phyloP scores from a whole-genome alignment of 116 monocot species.

The Phalaenopsis hybrid region DNA sequence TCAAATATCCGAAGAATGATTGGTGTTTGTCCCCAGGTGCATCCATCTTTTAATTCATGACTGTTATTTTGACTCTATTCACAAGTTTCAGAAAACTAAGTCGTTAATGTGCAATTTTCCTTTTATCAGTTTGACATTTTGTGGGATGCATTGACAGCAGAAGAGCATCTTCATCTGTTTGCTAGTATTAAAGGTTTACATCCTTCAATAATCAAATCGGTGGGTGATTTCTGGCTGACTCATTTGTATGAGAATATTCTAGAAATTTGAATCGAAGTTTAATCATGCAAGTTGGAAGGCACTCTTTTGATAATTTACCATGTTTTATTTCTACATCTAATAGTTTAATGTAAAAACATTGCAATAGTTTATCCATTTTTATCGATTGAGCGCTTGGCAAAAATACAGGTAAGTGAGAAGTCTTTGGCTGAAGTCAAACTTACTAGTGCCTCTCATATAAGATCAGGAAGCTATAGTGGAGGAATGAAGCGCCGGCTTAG shows the following conservation, averaged over 20 bases:
- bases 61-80: neutral
- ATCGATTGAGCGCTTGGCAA: neutral
- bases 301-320: neutral
- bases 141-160: conserved; percentile 81
- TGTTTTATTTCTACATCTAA: neutral
- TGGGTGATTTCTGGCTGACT: conserved; percentile 19
- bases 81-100: neutral
- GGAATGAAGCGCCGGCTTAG: conserved; percentile 92
- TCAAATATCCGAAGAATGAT: conserved; percentile 75
- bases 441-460: conserved; percentile 43
- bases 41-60: neutral
- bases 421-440: conserved; percentile 84
- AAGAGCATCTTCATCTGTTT: conserved; percentile 76
- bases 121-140: conserved; percentile 76
- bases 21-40: conserved; percentile 91
- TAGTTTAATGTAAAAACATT: neutral
- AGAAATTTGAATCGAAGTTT: neutral
- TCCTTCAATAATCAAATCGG: conserved; percentile 60
- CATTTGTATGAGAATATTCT: neutral
- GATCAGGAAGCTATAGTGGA: conserved; percentile 89
- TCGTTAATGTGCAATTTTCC: neutral
- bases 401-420: conserved; percentile 51
- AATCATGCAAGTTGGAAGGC: neutral
- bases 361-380: too few species aligned
- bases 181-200: conserved; percentile 81